phyloP scores from a whole-genome alignment of 108 stramenopile genomes.

The Nitzschia inconspicua region DNA sequence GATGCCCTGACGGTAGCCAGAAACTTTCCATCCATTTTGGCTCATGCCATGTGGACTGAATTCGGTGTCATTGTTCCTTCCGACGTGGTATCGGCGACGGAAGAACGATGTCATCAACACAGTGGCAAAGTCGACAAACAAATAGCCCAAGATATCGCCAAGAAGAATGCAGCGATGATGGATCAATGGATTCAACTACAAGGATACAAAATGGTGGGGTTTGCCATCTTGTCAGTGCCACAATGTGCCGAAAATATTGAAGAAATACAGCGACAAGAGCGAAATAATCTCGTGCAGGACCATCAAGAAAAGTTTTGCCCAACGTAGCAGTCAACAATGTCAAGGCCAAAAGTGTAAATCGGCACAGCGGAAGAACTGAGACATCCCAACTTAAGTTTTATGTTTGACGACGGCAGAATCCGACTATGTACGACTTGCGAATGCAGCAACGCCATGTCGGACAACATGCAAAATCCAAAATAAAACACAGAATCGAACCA shows the following conservation, averaged over 20 bases:
- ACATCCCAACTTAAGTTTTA: no score
- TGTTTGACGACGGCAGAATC: no score
- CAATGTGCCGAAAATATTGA: constrained; percentile 18
- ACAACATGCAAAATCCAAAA: no score
- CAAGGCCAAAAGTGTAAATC: no score
- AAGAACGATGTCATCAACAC: background rate
- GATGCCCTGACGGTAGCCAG: constrained; percentile 12
- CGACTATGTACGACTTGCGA: no score
- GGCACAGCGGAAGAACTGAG: no score
- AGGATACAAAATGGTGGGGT: constrained; percentile 23
- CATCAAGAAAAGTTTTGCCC: background rate
- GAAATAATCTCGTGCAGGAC: constrained; percentile 27
- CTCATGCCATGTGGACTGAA: constrained; percentile 17
- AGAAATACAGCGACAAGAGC: constrained; percentile 24
- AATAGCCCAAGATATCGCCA: no score
- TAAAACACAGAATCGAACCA: no score
- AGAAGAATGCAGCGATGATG: background rate
- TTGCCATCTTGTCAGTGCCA: constrained; percentile 34
- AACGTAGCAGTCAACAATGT: no score
- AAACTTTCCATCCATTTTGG: constrained; percentile 32
- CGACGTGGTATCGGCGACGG: background rate
- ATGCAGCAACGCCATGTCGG: no score
- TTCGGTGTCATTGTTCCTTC: constrained; percentile 2
- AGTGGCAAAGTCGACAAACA: background rate
- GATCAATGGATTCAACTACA: constrained; percentile 36